phyloP scores from a whole-genome alignment of 1,284 basidiomycete species.

The Ustilago loliicola region DNA sequence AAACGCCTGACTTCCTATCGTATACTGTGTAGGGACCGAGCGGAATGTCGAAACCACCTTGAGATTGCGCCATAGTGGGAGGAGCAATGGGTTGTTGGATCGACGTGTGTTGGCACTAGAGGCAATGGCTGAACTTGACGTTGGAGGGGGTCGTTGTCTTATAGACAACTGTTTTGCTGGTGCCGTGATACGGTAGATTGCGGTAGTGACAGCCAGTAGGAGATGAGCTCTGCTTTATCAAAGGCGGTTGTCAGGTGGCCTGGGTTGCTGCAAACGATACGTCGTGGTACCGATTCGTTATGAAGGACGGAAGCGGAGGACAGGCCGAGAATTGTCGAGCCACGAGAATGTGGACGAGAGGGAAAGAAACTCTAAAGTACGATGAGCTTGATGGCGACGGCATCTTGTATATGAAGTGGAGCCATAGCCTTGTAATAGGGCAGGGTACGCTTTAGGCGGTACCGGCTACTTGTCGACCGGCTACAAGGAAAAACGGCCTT shows the following conservation, averaged over 20 bases:
- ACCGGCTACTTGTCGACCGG: slow-evolving; percentile 1
- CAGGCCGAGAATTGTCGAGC: background rate
- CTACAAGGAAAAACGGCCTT: background rate
- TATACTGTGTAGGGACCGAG: slow-evolving; percentile 27
- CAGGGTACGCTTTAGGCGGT: background rate
- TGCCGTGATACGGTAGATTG: background rate
- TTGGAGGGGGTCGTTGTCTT: background rate
- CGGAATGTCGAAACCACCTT: slow-evolving; percentile 1
- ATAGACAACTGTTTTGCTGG: background rate
- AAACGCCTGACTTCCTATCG: slow-evolving; percentile 20
- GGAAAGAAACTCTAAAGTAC: background rate
- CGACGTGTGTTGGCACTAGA: background rate
- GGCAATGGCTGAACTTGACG: too few species aligned
- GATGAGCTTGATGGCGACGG: background rate
- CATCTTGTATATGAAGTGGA: slow-evolving; percentile 1
- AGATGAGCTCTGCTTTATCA: background rate
- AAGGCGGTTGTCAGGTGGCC: background rate
- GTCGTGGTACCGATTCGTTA: too few species aligned
- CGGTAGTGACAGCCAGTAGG: background rate
- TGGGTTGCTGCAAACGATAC: background rate
- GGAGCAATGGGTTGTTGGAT: background rate
- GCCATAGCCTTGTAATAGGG: background rate
- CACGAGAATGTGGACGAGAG: background rate
- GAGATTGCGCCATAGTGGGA: slow-evolving; percentile 16
- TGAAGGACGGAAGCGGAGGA: too few species aligned